Conservation (phyloP, 2,329 filamentous ascomycete species). For the Aspergillus viridinutans region DNA sequence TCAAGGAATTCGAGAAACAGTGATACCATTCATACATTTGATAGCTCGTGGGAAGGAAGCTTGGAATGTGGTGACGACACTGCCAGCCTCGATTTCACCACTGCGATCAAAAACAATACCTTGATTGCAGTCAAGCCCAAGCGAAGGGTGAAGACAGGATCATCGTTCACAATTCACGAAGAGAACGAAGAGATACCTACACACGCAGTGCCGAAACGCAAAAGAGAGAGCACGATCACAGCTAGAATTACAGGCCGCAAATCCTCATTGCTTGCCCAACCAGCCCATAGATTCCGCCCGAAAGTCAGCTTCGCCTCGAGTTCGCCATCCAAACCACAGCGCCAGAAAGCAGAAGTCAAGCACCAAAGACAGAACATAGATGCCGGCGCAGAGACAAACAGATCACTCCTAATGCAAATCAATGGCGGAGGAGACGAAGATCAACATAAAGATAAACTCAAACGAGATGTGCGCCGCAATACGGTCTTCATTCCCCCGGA, state of each 20-base stretch:
- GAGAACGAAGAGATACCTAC: constrained; percentile 22
- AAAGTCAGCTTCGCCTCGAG: constrained; percentile 26
- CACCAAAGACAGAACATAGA: constrained; percentile 4
- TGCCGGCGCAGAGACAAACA: constrained; percentile 12
- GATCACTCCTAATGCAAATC: constrained; percentile 12
- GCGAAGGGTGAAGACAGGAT: constrained; percentile 21
- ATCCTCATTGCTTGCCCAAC: constrained; percentile 36
- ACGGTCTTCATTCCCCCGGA: constrained; percentile 43
- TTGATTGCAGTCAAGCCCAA: constrained; percentile 27
- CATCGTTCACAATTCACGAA: constrained; percentile 38
- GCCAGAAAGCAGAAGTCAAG: constrained; percentile 7
- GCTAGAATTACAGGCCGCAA: constrained; percentile 17
- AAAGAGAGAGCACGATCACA: constrained; percentile 15
- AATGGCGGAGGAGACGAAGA: constrained; percentile 4
- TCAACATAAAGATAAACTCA: constrained; percentile 18
- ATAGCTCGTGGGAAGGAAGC: constrained; percentile 24
- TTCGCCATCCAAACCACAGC: constrained; percentile 13
- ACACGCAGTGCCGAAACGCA: constrained; percentile 10
- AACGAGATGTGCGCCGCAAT: constrained; percentile 31
- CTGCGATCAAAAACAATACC: constrained; percentile 31
- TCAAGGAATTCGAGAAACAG: constrained; percentile 17
- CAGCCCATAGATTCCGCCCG: constrained; percentile 38
- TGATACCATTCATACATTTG: constrained; percentile 16
- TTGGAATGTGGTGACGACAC: constrained; percentile 31
- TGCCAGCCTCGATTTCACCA: constrained; percentile 38